These are phyloP conservation scores for Hanseniaspora gamundiae DNA, from an alignment of 1,139 yeast genomes.

Conservation along the genomic window DNA sequence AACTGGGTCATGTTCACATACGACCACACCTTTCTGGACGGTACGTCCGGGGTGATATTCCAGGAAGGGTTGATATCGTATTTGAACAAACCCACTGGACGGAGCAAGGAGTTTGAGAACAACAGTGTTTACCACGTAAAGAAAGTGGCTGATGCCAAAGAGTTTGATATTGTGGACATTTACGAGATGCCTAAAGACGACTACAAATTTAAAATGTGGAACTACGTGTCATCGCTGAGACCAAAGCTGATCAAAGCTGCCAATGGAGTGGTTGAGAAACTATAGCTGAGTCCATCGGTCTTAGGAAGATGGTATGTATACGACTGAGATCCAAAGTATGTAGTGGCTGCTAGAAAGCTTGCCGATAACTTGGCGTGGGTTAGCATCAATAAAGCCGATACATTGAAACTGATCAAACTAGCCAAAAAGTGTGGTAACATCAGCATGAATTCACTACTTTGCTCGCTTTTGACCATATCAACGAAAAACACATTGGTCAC, in stretches of 20 bases:
- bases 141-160: not conserved
- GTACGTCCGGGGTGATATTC: conserved; percentile 5
- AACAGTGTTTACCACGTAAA: not conserved
- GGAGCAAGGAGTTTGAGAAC: not conserved
- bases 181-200: not conserved
- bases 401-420: not conserved
- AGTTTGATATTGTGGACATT: not conserved
- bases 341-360: not conserved
- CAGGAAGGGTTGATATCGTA: not conserved
- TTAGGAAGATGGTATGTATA: not conserved
- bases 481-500: not conserved
- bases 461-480: not conserved
- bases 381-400: not conserved
- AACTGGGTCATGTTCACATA: conserved; percentile 5
- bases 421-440: not conserved
- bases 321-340: not conserved
- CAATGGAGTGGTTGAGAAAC: not conserved
- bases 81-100: not conserved
- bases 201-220: not conserved
- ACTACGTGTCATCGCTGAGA: not conserved
- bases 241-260: not conserved
- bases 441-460: not conserved
- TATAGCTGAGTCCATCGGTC: not conserved
- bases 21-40: conserved; percentile 7
- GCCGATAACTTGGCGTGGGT: not conserved